These are phyloP conservation scores for Ustilago cynodontis DNA, from an alignment of 1,284 basidiomycete genomes.

Conservation along the genomic window DNA sequence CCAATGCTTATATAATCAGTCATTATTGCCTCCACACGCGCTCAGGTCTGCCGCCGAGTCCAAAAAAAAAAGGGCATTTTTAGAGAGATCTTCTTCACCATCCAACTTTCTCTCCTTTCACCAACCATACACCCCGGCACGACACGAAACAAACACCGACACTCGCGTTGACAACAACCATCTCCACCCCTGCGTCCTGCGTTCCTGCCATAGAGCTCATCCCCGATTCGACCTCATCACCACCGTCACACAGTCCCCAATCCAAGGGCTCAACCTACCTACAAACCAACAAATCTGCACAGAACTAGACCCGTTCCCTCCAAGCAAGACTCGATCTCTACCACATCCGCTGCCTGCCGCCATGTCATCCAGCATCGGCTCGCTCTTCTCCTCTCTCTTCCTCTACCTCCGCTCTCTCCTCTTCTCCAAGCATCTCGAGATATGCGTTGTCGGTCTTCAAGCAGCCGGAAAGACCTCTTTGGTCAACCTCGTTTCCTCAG, in stretches of 20 bases:
- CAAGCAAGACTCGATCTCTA: too few species aligned
- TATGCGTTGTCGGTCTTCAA: constrained; percentile 93
- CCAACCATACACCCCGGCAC: neutral
- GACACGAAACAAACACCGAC: too few species aligned
- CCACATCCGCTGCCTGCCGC: too few species aligned
- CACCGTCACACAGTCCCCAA: too few species aligned
- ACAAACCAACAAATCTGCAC: too few species aligned
- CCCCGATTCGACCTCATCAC: neutral
- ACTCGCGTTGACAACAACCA: too few species aligned
- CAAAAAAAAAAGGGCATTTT: neutral
- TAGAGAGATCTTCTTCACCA: neutral
- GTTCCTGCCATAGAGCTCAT: too few species aligned
- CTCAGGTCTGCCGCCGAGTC: too few species aligned
- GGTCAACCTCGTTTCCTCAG: constrained; percentile 87
- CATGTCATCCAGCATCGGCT: constrained; percentile 48
- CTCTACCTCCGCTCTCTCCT: constrained; percentile 74
- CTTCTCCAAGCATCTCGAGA: constrained; percentile 90
- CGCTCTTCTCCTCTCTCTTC: constrained; percentile 57
- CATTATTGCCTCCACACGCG: constrained; percentile 10
- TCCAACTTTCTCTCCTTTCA: neutral
- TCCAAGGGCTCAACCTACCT: too few species aligned
- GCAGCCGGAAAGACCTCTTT: constrained; percentile 93
- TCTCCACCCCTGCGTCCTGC: too few species aligned
- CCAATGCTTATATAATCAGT: neutral
- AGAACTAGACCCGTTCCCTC: too few species aligned